These are phyloP conservation scores for Arbutus unedo DNA, from an alignment of 148 eudicot genomes.

Conservation along the genomic window DNA sequence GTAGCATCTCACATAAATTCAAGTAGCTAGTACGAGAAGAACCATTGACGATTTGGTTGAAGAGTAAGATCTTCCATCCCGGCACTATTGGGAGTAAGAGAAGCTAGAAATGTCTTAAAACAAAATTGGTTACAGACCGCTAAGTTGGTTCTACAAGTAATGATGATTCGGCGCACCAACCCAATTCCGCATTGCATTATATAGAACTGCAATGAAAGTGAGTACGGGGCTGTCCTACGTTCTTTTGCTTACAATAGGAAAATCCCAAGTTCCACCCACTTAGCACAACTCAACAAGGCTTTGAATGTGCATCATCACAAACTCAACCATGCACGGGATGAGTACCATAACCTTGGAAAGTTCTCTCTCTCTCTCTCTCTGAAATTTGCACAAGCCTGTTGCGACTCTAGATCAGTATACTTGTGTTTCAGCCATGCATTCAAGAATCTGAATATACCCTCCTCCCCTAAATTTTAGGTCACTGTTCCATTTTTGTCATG, in stretches of 20 bases:
- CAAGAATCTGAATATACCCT: not conserved
- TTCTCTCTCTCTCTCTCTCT: not conserved
- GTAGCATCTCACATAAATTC: too few relatives aligned
- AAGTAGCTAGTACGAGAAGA: not conserved
- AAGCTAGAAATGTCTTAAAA: not conserved
- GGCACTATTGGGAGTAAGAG: not conserved
- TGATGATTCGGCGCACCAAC: not conserved
- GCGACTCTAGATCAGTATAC: not conserved
- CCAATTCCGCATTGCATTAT: not conserved
- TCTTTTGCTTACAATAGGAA: not conserved
- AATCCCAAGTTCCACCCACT: not conserved
- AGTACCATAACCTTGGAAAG: not conserved
- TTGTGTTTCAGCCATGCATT: not conserved
- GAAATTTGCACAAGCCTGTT: not conserved
- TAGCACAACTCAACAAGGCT: not conserved
- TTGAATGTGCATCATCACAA: conserved; percentile 1
- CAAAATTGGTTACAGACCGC: not conserved
- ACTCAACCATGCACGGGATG: not conserved
- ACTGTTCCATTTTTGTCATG: not conserved
- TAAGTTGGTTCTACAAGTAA: not conserved
- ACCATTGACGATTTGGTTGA: not conserved
- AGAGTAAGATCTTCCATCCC: not conserved
- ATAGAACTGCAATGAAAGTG: not conserved
- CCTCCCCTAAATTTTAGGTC: too few relatives aligned
- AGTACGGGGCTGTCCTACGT: too few relatives aligned